These are phyloP conservation scores for Vicia faba DNA, from an alignment of 306 rosid genomes.

Conservation along the genomic window DNA sequence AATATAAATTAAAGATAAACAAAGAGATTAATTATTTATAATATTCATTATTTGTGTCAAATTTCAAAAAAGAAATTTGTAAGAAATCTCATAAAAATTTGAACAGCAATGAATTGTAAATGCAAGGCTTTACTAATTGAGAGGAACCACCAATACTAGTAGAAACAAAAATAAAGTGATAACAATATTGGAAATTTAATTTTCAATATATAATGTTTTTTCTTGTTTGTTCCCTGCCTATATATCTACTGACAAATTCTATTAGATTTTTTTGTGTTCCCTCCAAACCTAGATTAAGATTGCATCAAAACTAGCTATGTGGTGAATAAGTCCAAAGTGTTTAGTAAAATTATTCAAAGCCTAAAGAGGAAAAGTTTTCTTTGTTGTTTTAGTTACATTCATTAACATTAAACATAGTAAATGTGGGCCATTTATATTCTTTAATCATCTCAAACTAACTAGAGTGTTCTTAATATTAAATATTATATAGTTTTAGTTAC, in stretches of 20 bases:
- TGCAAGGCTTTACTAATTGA: not conserved
- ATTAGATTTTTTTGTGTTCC: slow-evolving; percentile 26
- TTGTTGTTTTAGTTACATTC: not conserved
- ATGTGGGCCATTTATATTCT: slow-evolving; percentile 31
- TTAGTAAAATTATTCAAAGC: slow-evolving; percentile 5
- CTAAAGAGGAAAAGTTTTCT: slow-evolving; percentile 13
- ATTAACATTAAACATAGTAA: not conserved
- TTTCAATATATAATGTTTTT: not conserved
- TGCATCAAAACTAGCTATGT: slow-evolving; percentile 27
- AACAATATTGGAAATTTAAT: not conserved
- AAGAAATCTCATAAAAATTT: too few species aligned
- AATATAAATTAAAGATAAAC: too few species aligned
- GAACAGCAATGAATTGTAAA: too few species aligned
- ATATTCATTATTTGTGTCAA: too few species aligned
- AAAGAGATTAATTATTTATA: too few species aligned
- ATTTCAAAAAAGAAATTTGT: too few species aligned
- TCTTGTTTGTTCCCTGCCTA: slow-evolving; percentile 2
- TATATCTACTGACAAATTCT: slow-evolving; percentile 34
- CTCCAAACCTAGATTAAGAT: slow-evolving; percentile 32
- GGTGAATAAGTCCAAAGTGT: slow-evolving; percentile 21
- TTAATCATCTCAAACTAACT: not conserved
- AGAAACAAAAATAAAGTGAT: not conserved
- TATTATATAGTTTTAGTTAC: slow-evolving; percentile 12
- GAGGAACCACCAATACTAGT: not conserved
- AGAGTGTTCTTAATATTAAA: not conserved